These are phyloP conservation scores for Hemisphaericaspora nanyangensis DNA, from an alignment of 805 yeast genomes.

Conservation along the genomic window DNA sequence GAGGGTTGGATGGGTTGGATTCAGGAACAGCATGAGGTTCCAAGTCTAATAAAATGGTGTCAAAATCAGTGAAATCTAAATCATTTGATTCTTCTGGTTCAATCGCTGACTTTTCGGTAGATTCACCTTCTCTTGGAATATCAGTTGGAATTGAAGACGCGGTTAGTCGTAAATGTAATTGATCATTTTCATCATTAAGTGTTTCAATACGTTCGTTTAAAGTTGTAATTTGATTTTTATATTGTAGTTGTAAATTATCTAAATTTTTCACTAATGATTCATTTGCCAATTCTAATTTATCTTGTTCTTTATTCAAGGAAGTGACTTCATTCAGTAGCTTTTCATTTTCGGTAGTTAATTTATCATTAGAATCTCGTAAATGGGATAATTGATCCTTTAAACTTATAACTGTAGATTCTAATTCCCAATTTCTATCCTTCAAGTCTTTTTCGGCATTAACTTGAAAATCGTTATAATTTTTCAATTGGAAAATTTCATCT, in stretches of 20 bases:
- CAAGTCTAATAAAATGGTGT: slow-evolving; percentile 28
- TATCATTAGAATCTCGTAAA: slow-evolving; percentile 37
- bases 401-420: slow-evolving; percentile 50
- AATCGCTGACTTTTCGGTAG: background rate
- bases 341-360: slow-evolving; percentile 28
- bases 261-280: slow-evolving; percentile 38
- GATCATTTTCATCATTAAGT: slow-evolving; percentile 67
- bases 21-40: slow-evolving; percentile 20
- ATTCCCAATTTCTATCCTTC: slow-evolving; percentile 62
- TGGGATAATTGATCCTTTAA: slow-evolving; percentile 42
- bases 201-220: slow-evolving; percentile 52
- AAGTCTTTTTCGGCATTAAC: slow-evolving; percentile 44
- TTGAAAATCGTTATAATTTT: slow-evolving; percentile 30
- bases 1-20: slow-evolving; percentile 38
- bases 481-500: slow-evolving; percentile 31
- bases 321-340: slow-evolving; percentile 28
- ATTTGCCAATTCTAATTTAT: slow-evolving; percentile 40
- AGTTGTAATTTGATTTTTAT: slow-evolving; percentile 42
- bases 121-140: background rate
- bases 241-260: slow-evolving; percentile 29
- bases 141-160: background rate
- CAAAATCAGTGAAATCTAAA: slow-evolving; percentile 14
- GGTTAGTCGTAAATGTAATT: slow-evolving; percentile 39
- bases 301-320: slow-evolving; percentile 44
- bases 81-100: background rate